These are phyloP conservation scores for Penicillium sp. DNA, from an alignment of 2,329 filamentous ascomycete species.

Conservation along the genomic window DNA sequence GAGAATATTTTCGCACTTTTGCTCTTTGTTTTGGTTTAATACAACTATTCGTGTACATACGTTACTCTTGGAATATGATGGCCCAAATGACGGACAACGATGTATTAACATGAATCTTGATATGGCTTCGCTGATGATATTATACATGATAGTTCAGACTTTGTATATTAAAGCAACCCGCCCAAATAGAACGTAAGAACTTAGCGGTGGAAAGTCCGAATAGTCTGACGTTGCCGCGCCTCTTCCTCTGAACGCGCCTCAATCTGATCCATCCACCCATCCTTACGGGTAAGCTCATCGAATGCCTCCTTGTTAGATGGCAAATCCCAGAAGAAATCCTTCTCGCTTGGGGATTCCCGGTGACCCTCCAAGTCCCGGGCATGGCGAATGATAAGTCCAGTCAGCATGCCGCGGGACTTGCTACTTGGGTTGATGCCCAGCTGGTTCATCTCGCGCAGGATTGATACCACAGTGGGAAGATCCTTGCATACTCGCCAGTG, in stretches of 20 bases:
- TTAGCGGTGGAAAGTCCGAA: background rate
- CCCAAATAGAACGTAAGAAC: background rate
- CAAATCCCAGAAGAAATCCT: conserved; percentile 33
- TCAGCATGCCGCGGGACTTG: conserved; percentile 34
- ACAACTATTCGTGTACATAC: background rate
- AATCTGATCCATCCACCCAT: conserved; percentile 29
- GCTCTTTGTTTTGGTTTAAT: background rate
- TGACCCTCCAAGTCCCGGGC: conserved; percentile 19
- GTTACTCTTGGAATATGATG: background rate
- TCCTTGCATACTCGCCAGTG: conserved; percentile 44
- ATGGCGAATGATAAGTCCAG: conserved; percentile 29
- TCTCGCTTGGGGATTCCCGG: background rate
- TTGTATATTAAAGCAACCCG: background rate
- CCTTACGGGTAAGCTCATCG: conserved; percentile 23
- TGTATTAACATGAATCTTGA: background rate
- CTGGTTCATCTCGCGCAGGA: conserved; percentile 47
- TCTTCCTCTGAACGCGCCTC: conserved; percentile 4
- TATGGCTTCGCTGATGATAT: background rate
- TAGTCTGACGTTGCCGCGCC: background rate
- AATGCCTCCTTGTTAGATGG: conserved; percentile 32
- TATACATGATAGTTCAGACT: background rate
- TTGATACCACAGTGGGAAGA: conserved; percentile 38
- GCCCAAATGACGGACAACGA: background rate
- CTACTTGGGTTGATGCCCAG: conserved; percentile 39
- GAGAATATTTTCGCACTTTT: background rate